Evolutionary conservation across 495 filamentous ascomycete genomes (phyloP), one percentile per base, ranked within the genome.

Genomic region (Penicillium arizonense): DNA sequence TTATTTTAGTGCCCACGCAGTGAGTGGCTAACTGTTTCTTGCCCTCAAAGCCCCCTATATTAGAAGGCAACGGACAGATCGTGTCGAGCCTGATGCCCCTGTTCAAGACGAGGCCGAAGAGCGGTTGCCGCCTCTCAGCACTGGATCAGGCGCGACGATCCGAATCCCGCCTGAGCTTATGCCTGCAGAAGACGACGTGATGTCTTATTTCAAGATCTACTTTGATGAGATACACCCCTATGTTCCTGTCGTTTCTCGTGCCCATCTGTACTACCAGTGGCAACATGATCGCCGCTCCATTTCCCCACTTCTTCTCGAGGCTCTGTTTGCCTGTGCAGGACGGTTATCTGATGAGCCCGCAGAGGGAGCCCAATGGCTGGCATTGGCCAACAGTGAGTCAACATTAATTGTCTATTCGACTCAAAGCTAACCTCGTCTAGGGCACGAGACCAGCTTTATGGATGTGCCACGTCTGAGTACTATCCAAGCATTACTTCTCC

Each of bases 151-250:
- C 33, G 75, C 82, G 10, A 89, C 84, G 45, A 84, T 97, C 44
- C 84, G 90, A 49, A 97, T 99, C 57, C 94, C 93, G 4, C 89
- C 89, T 10, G 91, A 94, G 57, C 80, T 97, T 57, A 96, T 97
- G 91, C 94, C 94, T 5, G 80, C 86, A 10, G 91, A 96, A 28
- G 85, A 89, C 42, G 89, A 88, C 47, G 87, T 88, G 20, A 73
- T 90, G 70, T 77, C 88, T 30, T 95, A 92, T 65, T 96, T 99
- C 69, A 86, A 94, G 35, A 87, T 96, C 37, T 99, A 91, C 61
- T 99, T 99, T 61, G 75, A 79, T 46, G 84, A 96, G 57, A 89
- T 97, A 32, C 94, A 99, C 58, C 93, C 95, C 7, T 99, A 97
- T 62, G 85, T 96, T n/a, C 94, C 94, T 0, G 90, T 99, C 1